Base-by-base conservation (phyloP, 331 rosid genomes). In the Malus hybrid region DNA sequence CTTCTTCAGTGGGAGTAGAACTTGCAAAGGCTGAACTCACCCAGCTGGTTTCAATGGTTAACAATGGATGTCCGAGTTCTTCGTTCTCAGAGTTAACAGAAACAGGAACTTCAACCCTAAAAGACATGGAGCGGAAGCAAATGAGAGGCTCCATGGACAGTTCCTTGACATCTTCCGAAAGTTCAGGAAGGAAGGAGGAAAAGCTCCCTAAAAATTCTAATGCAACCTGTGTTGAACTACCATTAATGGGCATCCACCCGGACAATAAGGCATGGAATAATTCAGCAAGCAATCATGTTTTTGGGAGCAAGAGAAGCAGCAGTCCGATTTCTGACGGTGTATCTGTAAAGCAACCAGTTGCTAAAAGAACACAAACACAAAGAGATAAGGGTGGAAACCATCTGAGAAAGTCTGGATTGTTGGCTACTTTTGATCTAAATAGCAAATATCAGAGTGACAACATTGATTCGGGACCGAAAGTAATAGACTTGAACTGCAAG, bases 151-250 rank as follows among this genome's bases (percentile, higher is more conserved):
- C 99, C 68, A 70, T 86, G 73, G 99, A 94, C 70, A 92, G 97
- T 82, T 92, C 97, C 65, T 84, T 94, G 54, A 92, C 97, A 56
- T 94, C 97, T 56, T 88, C 87, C 18, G 95, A 90, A 70, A 85
- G 90, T 83, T 87, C 89, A 0, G 91, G 83, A 52, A 73, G 87
- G 70, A 81, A 82, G 55, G 94, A 86, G 61, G 93, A 89, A 76
- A 83, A 84, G 71, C 67, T 57, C 10, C 75, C 66, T 61, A 78
- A 79, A 68, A 82, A 74, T 48, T 75, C 76, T 42, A 72, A 70
- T 29, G 16, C 70, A 20, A 20, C 73, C 29, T 57, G 64, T 50
- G 65, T 75, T 48, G 86, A 83, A 44, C 77, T 83, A 28, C 34
- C 77, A n/a, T 72, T 83, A 27, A 80, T 83, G 87, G 69, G 80